These are phyloP conservation scores for Zygoascus bituminiphila DNA, from an alignment of 805 yeast genomes.

Conservation along the genomic window DNA sequence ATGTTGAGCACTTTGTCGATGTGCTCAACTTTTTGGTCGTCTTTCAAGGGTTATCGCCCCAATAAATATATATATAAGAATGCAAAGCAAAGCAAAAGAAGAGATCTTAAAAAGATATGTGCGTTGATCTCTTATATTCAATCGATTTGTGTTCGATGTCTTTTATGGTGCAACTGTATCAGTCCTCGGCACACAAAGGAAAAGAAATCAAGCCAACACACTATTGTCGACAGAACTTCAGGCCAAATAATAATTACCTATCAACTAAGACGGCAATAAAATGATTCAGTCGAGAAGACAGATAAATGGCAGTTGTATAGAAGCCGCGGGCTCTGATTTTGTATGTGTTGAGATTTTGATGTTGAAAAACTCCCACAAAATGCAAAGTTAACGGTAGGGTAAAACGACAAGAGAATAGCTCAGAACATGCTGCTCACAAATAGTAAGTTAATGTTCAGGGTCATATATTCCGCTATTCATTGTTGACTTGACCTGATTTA, in stretches of 20 bases:
- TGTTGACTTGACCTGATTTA: no score
- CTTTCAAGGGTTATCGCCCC: background rate
- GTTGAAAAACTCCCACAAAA: background rate
- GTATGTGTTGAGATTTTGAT: background rate
- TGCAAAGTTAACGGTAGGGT: background rate
- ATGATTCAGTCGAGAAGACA: background rate
- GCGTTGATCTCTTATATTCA: background rate
- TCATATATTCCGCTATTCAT: no score
- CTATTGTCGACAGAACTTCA: no score
- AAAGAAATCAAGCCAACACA: no score
- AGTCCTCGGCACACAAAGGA: no score
- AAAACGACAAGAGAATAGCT: no score
- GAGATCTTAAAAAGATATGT: background rate
- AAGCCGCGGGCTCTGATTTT: background rate
- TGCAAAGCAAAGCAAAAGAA: background rate
- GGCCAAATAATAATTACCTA: background rate
- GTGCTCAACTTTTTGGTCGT: background rate
- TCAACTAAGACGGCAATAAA: background rate
- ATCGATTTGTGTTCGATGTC: no score
- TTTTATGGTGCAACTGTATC: no score
- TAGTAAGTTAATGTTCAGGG: no score
- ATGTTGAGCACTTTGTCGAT: background rate
- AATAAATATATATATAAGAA: background rate
- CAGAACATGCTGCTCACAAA: background rate
- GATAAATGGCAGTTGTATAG: background rate